Percentiles rank a stretch among this genome's conserved stretches.
These are phyloP conservation scores for Chenopodium formosanum DNA, from an alignment of 148 eudicot species.

Conservation along the genomic window DNA sequence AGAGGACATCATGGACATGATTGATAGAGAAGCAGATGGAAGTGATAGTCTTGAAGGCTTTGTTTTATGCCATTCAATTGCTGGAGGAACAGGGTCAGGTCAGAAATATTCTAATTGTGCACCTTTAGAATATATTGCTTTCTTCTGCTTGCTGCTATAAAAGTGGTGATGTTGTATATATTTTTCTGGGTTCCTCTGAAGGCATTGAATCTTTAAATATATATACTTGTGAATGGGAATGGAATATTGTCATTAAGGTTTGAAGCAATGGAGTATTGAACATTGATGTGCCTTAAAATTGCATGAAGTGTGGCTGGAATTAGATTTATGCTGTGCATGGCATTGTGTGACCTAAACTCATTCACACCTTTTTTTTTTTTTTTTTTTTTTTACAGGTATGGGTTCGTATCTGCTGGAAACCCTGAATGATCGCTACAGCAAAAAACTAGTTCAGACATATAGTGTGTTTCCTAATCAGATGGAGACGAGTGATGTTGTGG, in stretches of 20 bases:
- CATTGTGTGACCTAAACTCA: neutral
- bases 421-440: slow-evolving; percentile 97
- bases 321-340: neutral
- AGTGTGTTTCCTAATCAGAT: slow-evolving; percentile 97
- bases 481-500: slow-evolving; percentile 98
- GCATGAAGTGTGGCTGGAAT: neutral
- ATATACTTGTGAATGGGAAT: neutral
- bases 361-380: neutral
- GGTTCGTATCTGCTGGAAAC: slow-evolving; percentile 96
- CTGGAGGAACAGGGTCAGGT: slow-evolving; percentile 99
- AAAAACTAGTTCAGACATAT: slow-evolving; percentile 97
- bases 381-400: slow-evolving; percentile 62
- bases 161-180: neutral
- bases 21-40: slow-evolving; percentile 99
- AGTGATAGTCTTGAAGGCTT: slow-evolving; percentile 99
- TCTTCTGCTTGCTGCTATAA: neutral
- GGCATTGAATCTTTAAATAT: neutral
- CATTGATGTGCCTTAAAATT: neutral
- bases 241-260: neutral
- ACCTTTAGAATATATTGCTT: neutral
- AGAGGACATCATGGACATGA: slow-evolving; percentile 99
- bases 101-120: slow-evolving; percentile 10
- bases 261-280: neutral
- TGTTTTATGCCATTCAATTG: slow-evolving; percentile 97
- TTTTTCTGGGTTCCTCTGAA: neutral